phyloP scores from a whole-genome alignment of 2,329 filamentous ascomycete genomes.

The Fusarium napiforme region DNA sequence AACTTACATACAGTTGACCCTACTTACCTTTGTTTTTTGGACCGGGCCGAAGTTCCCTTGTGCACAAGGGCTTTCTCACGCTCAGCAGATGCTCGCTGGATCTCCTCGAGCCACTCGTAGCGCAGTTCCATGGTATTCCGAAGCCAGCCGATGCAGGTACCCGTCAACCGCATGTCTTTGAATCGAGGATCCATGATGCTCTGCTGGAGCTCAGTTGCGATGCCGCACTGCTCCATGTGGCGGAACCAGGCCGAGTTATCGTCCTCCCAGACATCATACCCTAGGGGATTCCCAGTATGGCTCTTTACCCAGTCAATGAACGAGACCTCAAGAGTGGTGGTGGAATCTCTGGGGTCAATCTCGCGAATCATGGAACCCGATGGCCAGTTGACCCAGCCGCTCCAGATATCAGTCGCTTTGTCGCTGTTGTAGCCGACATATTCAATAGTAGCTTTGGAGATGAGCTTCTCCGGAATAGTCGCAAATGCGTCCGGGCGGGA shows the following conservation, averaged over 20 bases:
- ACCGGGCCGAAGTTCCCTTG: background rate
- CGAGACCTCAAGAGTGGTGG: background rate
- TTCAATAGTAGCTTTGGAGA: background rate
- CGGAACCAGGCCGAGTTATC: background rate
- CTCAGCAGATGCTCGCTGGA: background rate
- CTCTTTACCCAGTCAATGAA: background rate
- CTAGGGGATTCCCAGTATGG: background rate
- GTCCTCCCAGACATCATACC: background rate
- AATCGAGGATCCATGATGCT: background rate
- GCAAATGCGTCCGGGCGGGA: background rate
- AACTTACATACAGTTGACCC: background rate
- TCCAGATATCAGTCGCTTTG: background rate
- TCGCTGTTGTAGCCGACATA: background rate
- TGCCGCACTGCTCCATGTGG: background rate
- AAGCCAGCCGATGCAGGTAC: background rate
- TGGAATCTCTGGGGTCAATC: rapidly evolving
- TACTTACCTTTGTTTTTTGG: background rate
- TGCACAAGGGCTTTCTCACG: background rate
- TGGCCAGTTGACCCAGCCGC: background rate
- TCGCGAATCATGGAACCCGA: background rate
- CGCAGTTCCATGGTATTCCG: background rate
- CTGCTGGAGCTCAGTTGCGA: background rate
- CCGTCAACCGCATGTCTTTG: background rate
- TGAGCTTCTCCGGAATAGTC: background rate
- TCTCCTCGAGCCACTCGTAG: background rate